These are phyloP conservation scores for Panaeolus papilionaceus DNA, from an alignment of 768 basidiomycete genomes.

Conservation along the genomic window DNA sequence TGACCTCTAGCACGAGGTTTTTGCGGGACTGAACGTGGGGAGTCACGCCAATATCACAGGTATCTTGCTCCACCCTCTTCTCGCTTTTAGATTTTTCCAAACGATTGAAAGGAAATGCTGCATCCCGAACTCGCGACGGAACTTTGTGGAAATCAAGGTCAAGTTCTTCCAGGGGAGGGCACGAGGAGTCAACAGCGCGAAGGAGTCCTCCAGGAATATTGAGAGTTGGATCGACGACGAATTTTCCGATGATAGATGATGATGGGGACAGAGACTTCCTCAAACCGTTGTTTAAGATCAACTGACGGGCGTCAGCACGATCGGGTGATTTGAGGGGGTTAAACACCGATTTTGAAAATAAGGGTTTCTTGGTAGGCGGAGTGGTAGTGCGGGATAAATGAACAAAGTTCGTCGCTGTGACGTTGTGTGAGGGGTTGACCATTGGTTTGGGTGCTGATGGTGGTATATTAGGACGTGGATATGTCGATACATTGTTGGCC, in stretches of 20 bases:
- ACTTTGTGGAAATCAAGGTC: neutral
- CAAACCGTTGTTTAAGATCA: neutral
- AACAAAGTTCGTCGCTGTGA: conserved; percentile 1
- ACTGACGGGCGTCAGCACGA: neutral
- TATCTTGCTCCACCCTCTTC: neutral
- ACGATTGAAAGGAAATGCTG: neutral
- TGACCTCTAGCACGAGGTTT: conserved; percentile 47
- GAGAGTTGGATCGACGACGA: conserved; percentile 48
- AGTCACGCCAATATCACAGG: conserved; percentile 8
- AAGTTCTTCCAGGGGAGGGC: neutral
- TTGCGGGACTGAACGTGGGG: conserved; percentile 24
- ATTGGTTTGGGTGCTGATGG: neutral
- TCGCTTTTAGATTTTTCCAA: conserved; percentile 12
- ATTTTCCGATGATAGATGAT: conserved; percentile 41
- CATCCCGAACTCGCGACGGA: conserved; percentile 1
- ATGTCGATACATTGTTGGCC: neutral
- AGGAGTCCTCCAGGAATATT: conserved; percentile 44
- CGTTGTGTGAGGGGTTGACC: no score
- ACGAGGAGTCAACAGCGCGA: conserved; percentile 34
- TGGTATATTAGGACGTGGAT: neutral
- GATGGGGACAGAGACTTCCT: neutral
- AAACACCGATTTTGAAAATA: neutral
- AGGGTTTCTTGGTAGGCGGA: neutral
- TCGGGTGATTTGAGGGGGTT: neutral
- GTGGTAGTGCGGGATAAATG: conserved; percentile 8